Base-by-base conservation (phyloP, 495 filamentous ascomycete genomes). In the Aspergillus funiculosus region DNA sequence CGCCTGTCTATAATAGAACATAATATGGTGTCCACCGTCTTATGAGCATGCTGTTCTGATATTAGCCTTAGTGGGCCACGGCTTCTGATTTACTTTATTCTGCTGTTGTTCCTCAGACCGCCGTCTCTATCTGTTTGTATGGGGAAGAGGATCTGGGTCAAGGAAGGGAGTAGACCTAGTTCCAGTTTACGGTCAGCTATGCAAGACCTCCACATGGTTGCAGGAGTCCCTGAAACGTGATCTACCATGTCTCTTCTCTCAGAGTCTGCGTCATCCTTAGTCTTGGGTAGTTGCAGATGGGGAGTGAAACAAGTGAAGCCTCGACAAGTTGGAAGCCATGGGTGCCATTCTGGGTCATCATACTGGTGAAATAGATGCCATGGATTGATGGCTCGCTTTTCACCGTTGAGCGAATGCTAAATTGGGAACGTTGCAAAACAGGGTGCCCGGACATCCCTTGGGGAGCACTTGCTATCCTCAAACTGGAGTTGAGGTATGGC, bases 191-290 rank as follows among this genome's bases (percentile, higher is more conserved):
- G 44, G 30, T 37, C 27, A 73, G 79, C 85, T 56, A 72, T 80
- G 19, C 66, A 73, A 24, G 73, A 77, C 15, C 61, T 94, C 31
- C 71, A 74, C 54, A 76, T 81, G 53, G 55, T 53, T 44, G 48
- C 43, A 54, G 48, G 43, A 46, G 46, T 57, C 44, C 54, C 54
- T 60, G 50, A 60, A 57, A 58, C 61, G 53, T 53, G 51, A 56
- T 40, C 43, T 45, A 49, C 56, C 50, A 59, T 58, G 41, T 52
- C 39, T 39, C 30, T 43, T 50, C 19, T 39, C 53, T 30, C 28
- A 14, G 45, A 43, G 39, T 31, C 52, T 51, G 41, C 51, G 44
- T 54, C 43, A 50, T 51, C 43, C 51, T 36, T 42, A 48, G 56
- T 40, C 32, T 60, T 66, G 61, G 63, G 50, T 66, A 62, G 54